A percentile compares a stretch with the other conserved stretches of the same genome.
Evolutionary conservation across 202 grass and related monocot genomes (phyloP).

Genomic region (Musa balbisiana): DNA sequence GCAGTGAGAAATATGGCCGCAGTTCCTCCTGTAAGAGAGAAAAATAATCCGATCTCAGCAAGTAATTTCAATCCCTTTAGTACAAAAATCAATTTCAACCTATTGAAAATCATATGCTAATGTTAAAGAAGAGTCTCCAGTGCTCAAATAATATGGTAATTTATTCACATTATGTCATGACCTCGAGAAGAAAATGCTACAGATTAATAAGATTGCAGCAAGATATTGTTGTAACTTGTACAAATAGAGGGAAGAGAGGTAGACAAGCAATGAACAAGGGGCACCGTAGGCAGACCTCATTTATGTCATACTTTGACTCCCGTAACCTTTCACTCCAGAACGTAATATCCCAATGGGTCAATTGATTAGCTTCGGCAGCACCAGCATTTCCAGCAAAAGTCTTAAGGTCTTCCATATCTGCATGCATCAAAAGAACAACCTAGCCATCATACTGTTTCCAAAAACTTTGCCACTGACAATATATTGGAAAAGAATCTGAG

Average conservation of each 20-base stretch:
- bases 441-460: slow-evolving; percentile 19
- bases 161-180: not conserved
- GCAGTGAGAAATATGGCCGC: slow-evolving; percentile 90
- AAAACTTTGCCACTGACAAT: not conserved
- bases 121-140: too few species aligned
- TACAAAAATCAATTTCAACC: not conserved
- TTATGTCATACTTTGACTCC: slow-evolving; percentile 95
- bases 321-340: slow-evolving; percentile 96
- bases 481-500: not conserved
- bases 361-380: slow-evolving; percentile 75
- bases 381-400: slow-evolving; percentile 58
- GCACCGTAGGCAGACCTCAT: slow-evolving; percentile 50
- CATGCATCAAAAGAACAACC: slow-evolving; percentile 27
- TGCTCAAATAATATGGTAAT: too few species aligned
- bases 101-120: not conserved
- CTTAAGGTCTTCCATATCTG: slow-evolving; percentile 94
- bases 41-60: slow-evolving; percentile 1
- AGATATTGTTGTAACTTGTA: not conserved
- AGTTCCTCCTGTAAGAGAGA: slow-evolving; percentile 64
- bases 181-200: not conserved
- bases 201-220: not conserved
- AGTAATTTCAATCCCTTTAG: not conserved
- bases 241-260: too few species aligned
- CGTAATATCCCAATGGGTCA: slow-evolving; percentile 73
- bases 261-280: not conserved